A percentile compares a stretch with the other conserved stretches of the same genome.
phyloP scores from a whole-genome alignment of 768 basidiomycete genomes.

The Suillus discolor region DNA sequence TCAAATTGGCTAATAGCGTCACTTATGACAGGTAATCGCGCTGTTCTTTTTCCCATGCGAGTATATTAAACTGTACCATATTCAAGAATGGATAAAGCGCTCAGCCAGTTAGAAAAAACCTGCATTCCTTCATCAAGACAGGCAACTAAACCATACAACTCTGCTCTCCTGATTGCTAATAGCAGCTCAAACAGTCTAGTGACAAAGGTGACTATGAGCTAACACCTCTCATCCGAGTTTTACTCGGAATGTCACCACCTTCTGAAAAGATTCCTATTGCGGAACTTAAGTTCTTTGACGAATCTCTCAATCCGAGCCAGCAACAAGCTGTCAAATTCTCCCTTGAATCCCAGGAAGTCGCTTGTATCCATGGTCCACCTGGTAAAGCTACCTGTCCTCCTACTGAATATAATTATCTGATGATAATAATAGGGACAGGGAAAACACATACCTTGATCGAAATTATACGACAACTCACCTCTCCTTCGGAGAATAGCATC shows the following conservation, averaged over 20 bases:
- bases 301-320: constrained; percentile 80
- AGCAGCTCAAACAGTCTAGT: constrained; percentile 29
- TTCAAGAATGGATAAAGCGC: constrained; percentile 82
- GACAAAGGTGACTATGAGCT: constrained; percentile 46
- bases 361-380: constrained; percentile 97
- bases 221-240: constrained; percentile 61
- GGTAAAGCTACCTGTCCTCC: constrained; percentile 44
- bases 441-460: constrained; percentile 97
- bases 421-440: constrained; percentile 64
- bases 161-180: not conserved
- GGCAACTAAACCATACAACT: constrained; percentile 12
- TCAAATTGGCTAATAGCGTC: constrained; percentile 91
- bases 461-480: constrained; percentile 81
- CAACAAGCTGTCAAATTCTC: constrained; percentile 82
- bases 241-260: constrained; percentile 65
- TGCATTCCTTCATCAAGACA: constrained; percentile 29
- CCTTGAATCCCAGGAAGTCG: constrained; percentile 78
- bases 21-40: constrained; percentile 64
- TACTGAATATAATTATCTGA: not conserved
- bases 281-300: constrained; percentile 70
- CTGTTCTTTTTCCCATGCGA: not conserved
- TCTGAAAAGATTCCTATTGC: constrained; percentile 40
- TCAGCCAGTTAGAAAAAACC: constrained; percentile 63
- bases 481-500: constrained; percentile 32
- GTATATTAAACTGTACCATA: not conserved